These are phyloP conservation scores for Bryopsis sp. DNA, from an alignment of 139 green algal species.

Conservation along the genomic window DNA sequence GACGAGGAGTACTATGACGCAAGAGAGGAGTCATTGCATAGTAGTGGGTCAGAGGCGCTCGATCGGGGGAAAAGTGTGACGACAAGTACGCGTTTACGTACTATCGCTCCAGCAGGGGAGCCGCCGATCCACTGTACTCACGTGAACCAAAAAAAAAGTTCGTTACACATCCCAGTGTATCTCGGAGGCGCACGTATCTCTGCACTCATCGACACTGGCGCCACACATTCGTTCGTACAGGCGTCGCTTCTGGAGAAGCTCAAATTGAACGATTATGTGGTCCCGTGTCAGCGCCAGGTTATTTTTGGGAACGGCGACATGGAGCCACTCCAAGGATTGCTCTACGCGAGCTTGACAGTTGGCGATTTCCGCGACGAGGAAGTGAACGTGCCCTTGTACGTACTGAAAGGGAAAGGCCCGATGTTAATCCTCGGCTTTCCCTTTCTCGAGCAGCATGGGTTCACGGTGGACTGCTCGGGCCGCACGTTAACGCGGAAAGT, in stretches of 20 bases:
- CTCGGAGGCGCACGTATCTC: not conserved
- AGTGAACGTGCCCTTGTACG: not conserved
- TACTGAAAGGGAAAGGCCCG: slow-evolving; percentile 10
- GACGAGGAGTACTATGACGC: too few species aligned
- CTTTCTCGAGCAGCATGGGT: not conserved
- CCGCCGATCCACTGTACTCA: too few species aligned
- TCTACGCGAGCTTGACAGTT: not conserved
- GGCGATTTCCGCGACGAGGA: not conserved
- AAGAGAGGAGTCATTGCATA: too few species aligned
- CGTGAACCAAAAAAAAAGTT: too few species aligned
- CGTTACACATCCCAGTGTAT: not conserved
- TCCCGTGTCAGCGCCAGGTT: not conserved
- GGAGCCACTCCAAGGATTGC: not conserved
- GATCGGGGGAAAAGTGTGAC: too few species aligned
- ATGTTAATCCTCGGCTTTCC: not conserved
- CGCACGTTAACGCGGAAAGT: too few species aligned
- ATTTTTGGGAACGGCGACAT: not conserved
- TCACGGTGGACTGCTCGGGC: not conserved
- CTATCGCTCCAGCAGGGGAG: too few species aligned
- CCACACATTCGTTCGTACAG: not conserved
- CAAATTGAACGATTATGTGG: not conserved
- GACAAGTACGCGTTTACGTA: too few species aligned
- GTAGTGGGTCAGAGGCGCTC: too few species aligned
- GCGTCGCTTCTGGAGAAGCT: not conserved
- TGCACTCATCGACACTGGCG: not conserved